Percentiles rank a stretch among this genome's conserved stretches.
phyloP scores from a whole-genome alignment of 2,329 filamentous ascomycete species.

The Trichoderma sp. region DNA sequence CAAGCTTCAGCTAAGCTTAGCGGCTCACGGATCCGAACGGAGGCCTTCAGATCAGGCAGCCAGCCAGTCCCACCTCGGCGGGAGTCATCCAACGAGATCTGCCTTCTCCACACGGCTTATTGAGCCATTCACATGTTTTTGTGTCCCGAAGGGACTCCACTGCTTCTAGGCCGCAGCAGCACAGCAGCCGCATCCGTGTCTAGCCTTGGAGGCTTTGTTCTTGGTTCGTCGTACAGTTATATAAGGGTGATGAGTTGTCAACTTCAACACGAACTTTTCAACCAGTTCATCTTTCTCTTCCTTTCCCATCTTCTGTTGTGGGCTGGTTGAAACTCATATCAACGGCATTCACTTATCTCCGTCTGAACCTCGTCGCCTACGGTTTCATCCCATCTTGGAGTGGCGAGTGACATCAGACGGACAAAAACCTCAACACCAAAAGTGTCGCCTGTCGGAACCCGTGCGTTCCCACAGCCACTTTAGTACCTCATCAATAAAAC shows the following conservation, averaged over 20 bases:
- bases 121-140: neutral
- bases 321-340: neutral
- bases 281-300: neutral
- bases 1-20: neutral
- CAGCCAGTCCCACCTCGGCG: conserved; percentile 10
- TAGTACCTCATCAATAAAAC: neutral
- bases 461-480: neutral
- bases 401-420: neutral
- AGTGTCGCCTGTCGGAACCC: neutral
- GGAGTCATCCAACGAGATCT: conserved; percentile 16
- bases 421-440: too few relatives aligned
- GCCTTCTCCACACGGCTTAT: neutral
- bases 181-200: neutral
- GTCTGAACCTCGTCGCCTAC: neutral
- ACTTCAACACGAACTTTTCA: neutral
- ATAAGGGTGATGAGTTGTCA: neutral
- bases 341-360: neutral
- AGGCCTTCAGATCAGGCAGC: conserved; percentile 2
- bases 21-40: neutral
- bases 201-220: neutral
- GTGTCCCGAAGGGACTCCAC: neutral
- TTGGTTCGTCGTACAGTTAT: neutral
- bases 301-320: neutral
- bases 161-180: conserved; percentile 10
- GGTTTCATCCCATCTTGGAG: neutral